phyloP scores from a whole-genome alignment of 257 asterid species.

The Verbascum thapsus region DNA sequence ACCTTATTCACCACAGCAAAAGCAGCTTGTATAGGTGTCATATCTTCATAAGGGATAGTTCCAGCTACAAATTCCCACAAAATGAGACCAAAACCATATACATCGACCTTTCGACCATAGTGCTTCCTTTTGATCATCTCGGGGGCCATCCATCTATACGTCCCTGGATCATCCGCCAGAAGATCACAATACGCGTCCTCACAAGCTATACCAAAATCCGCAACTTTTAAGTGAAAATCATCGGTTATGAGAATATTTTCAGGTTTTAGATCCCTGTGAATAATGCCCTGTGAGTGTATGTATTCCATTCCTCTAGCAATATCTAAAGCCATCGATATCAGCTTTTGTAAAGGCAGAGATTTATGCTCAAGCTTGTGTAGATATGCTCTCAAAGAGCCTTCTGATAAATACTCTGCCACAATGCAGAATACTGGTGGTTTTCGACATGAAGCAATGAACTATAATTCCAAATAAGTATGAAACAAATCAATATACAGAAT shows the following conservation, averaged over 20 bases:
- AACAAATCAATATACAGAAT: background rate
- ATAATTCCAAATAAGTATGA: conserved; percentile 31
- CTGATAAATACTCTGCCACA: conserved; percentile 63
- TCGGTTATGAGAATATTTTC: conserved; percentile 63
- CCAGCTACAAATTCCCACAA: conserved; percentile 74
- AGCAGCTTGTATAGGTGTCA: conserved; percentile 83
- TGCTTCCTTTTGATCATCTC: conserved; percentile 70
- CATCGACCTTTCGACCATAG: conserved; percentile 64
- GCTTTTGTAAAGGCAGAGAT: conserved; percentile 49
- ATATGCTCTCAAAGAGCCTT: conserved; percentile 66
- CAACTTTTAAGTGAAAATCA: conserved; percentile 61
- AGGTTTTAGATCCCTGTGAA: conserved; percentile 76
- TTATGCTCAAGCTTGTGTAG: conserved; percentile 61
- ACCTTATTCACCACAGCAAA: conserved; percentile 82
- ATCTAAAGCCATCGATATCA: conserved; percentile 62
- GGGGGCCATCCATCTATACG: conserved; percentile 91
- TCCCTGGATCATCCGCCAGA: conserved; percentile 71
- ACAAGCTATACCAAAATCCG: conserved; percentile 79
- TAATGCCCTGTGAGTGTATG: conserved; percentile 62
- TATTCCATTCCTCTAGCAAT: conserved; percentile 71
- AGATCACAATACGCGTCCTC: conserved; percentile 69
- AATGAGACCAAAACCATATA: conserved; percentile 71
- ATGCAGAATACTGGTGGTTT: conserved; percentile 61
- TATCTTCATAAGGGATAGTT: conserved; percentile 63
- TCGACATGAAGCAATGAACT: conserved; percentile 66